Percentiles rank a stretch among this genome's conserved stretches.
phyloP scores from a whole-genome alignment of 176 grass and related monocot genomes.

The Oryza meyeriana region DNA sequence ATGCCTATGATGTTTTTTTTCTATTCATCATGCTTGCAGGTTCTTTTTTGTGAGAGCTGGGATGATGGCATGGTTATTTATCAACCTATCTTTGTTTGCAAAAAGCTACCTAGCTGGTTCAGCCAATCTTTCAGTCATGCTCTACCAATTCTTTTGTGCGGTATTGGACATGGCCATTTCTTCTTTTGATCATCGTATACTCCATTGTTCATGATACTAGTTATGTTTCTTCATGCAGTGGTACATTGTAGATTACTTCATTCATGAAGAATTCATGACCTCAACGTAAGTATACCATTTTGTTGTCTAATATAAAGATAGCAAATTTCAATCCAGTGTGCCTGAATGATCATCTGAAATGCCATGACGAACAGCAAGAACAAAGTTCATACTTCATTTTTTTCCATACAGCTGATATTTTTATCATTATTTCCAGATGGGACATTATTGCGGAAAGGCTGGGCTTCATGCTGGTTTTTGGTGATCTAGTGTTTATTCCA shows the following conservation, averaged over 20 bases:
- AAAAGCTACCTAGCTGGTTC: slow-evolving; percentile 77
- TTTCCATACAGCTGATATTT: background rate
- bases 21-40: slow-evolving; percentile 43
- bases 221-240: slow-evolving; percentile 55
- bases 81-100: slow-evolving; percentile 89
- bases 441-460: slow-evolving; percentile 97
- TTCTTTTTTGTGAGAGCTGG: slow-evolving; percentile 98
- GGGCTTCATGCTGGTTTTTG: slow-evolving; percentile 98
- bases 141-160: slow-evolving; percentile 90
- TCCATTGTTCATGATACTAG: slow-evolving; percentile 19
- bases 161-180: slow-evolving; percentile 45
- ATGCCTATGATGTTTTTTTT: slow-evolving; percentile 16
- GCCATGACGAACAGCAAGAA: background rate
- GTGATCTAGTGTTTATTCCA: slow-evolving; percentile 96
- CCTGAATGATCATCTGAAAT: background rate
- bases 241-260: slow-evolving; percentile 94
- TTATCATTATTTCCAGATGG: slow-evolving; percentile 69
- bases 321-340: slow-evolving; percentile 17
- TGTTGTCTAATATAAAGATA: slow-evolving; percentile 22
- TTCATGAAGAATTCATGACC: slow-evolving; percentile 98
- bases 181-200: slow-evolving; percentile 11
- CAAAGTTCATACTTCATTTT: background rate
- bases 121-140: slow-evolving; percentile 72
- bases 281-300: slow-evolving; percentile 73
- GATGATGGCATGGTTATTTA: slow-evolving; percentile 99